These are phyloP conservation scores for Kalmanozyma brasiliensis DNA, from an alignment of 1,284 basidiomycete genomes.

Conservation along the genomic window DNA sequence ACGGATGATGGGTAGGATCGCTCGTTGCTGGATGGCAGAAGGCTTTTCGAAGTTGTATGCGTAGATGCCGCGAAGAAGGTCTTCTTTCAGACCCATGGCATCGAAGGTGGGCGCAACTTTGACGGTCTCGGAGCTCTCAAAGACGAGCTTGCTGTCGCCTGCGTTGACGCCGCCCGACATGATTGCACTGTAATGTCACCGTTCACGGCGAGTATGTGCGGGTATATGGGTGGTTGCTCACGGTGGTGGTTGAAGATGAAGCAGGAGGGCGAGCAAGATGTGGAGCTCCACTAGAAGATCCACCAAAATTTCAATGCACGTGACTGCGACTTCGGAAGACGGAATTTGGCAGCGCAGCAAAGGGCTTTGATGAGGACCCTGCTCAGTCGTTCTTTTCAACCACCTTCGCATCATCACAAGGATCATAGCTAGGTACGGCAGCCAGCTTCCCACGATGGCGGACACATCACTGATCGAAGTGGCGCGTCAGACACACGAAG, in stretches of 20 bases:
- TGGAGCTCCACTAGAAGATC: conserved; percentile 1
- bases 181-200: not conserved
- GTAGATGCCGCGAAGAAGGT: conserved; percentile 95
- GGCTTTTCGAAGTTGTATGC: conserved; percentile 78
- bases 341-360: conserved; percentile 5
- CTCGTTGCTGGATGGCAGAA: conserved; percentile 61
- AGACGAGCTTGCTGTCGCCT: conserved; percentile 78
- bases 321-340: conserved; percentile 29
- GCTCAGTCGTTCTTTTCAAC: not conserved
- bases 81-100: conserved; percentile 92
- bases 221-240: not conserved
- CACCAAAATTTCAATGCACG: conserved; percentile 21
- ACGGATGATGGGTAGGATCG: conserved; percentile 71
- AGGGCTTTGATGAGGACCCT: not conserved
- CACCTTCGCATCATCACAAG: not conserved
- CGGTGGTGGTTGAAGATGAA: conserved; percentile 1
- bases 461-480: conserved; percentile 86
- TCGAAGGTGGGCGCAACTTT: conserved; percentile 75
- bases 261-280: conserved; percentile 3
- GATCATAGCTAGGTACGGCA: too few relatives aligned
- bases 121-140: conserved; percentile 96
- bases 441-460: conserved; percentile 48
- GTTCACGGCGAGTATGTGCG: not conserved
- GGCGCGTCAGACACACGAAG: conserved; percentile 92
- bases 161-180: conserved; percentile 57